These are phyloP conservation scores for Colletotrichum liaoningense DNA, from an alignment of 2,329 filamentous ascomycete species.

Conservation along the genomic window DNA sequence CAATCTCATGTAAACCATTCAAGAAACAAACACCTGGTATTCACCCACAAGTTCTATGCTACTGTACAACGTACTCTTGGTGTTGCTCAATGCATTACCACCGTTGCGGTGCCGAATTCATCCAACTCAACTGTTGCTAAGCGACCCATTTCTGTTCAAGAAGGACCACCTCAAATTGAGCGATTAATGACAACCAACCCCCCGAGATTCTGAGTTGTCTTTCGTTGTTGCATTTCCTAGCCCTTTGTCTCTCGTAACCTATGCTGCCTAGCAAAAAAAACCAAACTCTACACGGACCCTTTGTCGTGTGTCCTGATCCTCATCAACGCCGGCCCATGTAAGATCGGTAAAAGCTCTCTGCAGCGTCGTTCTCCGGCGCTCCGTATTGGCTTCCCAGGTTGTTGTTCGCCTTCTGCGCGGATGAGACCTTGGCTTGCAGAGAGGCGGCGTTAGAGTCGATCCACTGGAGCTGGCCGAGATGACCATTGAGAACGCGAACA, in stretches of 20 bases:
- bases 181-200: conserved; percentile 1
- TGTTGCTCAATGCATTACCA: conserved; percentile 26
- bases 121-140: conserved; percentile 34
- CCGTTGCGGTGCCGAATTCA: conserved; percentile 11
- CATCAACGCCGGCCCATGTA: conserved; percentile 79
- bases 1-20: not conserved
- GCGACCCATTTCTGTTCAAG: not conserved
- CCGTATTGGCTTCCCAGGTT: conserved; percentile 68
- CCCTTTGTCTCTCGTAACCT: conserved; percentile 19
- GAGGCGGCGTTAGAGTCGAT: conserved; percentile 89
- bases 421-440: conserved; percentile 83
- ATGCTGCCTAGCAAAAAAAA: conserved; percentile 38
- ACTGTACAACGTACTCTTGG: conserved; percentile 52
- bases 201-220: conserved; percentile 15
- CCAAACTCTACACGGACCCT: conserved; percentile 16
- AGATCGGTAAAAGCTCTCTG: conserved; percentile 91
- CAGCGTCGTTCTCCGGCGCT: conserved; percentile 75
- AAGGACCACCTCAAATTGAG: not conserved
- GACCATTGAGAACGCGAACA: conserved; percentile 92
- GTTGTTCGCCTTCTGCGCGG: conserved; percentile 83
- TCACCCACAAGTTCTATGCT: conserved; percentile 42
- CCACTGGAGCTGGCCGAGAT: conserved; percentile 90
- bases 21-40: conserved; percentile 4
- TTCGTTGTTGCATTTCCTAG: conserved; percentile 1
- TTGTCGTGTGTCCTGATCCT: conserved; percentile 27